A percentile compares a stretch with the other conserved stretches of the same genome.
Conservation (phyloP, 352 stramenopile genomes). For the Ophiocytium majus region DNA sequence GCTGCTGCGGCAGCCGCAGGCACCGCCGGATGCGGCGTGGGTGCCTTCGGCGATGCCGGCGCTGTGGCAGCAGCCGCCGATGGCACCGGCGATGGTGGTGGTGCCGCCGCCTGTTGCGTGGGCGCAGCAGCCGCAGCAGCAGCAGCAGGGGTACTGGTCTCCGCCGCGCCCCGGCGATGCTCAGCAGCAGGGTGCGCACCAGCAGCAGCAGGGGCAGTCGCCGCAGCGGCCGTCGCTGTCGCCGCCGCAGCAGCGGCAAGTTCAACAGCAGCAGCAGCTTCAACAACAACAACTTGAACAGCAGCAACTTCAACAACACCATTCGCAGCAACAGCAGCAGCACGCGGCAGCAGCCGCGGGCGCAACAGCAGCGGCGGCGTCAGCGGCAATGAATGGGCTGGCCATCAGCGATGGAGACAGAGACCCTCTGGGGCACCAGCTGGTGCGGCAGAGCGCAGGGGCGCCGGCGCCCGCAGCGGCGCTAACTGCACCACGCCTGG, state of each 20-base stretch:
- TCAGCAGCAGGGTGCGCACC: too few relatives aligned
- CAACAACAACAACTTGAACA: too few relatives aligned
- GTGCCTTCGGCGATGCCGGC: too few relatives aligned
- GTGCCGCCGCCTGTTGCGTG: too few relatives aligned
- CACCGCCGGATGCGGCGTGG: too few relatives aligned
- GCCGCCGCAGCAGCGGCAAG: neutral
- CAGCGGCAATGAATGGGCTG: neutral
- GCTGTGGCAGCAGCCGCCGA: too few relatives aligned
- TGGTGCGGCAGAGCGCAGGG: neutral
- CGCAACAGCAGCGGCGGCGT: neutral
- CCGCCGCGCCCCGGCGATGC: too few relatives aligned
- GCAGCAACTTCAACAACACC: neutral
- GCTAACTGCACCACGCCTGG: too few relatives aligned
- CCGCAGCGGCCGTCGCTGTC: neutral
- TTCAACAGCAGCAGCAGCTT: neutral
- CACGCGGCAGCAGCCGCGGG: neutral
- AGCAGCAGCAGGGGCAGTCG: neutral
- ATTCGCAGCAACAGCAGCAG: neutral
- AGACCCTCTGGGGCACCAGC: neutral
- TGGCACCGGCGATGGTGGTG: too few relatives aligned
- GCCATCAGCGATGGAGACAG: neutral
- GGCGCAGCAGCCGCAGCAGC: neutral
- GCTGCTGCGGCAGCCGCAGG: neutral
- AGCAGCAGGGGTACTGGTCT: too few relatives aligned
- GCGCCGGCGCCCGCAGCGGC: neutral